Conservation (phyloP, 495 filamentous ascomycete species). For the Daldinia vernicosa region DNA sequence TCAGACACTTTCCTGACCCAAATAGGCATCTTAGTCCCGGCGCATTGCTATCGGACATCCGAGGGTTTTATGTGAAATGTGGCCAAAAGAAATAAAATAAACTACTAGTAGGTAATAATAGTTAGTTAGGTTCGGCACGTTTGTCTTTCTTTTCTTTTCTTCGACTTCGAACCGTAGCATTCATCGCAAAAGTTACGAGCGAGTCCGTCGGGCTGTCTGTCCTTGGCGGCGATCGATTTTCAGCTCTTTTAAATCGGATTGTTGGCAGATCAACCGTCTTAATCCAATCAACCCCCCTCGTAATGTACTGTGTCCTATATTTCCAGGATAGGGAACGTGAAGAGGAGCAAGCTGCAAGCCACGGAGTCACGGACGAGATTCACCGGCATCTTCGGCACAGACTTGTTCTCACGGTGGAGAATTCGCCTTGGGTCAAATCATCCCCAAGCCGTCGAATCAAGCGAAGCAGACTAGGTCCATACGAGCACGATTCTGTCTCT, state of each 20-base stretch:
- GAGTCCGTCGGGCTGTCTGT: slow-evolving; percentile 9
- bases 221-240: slow-evolving; percentile 26
- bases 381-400: slow-evolving; percentile 44
- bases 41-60: slow-evolving; percentile 30
- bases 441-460: slow-evolving; percentile 22
- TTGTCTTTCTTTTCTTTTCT: neutral
- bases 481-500: slow-evolving; percentile 16
- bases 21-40: slow-evolving; percentile 31
- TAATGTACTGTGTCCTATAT: slow-evolving; percentile 20
- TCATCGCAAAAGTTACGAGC: slow-evolving; percentile 5
- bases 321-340: slow-evolving; percentile 27
- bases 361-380: slow-evolving; percentile 38
- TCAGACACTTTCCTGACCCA: slow-evolving; percentile 19
- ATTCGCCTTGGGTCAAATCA: slow-evolving; percentile 23
- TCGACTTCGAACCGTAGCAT: neutral
- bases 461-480: slow-evolving; percentile 16
- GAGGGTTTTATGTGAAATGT: slow-evolving; percentile 12
- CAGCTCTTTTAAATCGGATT: slow-evolving; percentile 38
- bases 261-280: slow-evolving; percentile 9
- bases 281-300: slow-evolving; percentile 34
- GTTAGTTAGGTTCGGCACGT: no score
- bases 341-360: slow-evolving; percentile 33
- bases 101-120: neutral
- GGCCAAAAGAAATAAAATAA: slow-evolving; percentile 15
- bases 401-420: slow-evolving; percentile 33